phyloP scores from a whole-genome alignment of 2,329 filamentous ascomycete species.

The Sporothrix phasma region DNA sequence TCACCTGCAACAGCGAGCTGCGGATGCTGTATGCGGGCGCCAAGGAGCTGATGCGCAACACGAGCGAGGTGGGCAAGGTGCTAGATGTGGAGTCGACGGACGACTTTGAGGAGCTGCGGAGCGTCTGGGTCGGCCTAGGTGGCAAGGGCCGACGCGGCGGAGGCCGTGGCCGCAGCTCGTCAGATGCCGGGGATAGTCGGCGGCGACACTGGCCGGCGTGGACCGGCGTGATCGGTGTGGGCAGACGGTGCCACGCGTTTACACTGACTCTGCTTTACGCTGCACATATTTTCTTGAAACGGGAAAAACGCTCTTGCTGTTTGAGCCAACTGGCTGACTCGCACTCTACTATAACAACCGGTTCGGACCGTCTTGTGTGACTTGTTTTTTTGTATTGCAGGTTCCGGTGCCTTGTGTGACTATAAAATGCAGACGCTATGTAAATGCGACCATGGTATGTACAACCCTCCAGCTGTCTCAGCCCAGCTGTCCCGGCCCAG shows the following conservation, averaged over 20 bases:
- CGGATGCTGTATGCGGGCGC: slow-evolving; percentile 94
- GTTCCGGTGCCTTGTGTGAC: background rate
- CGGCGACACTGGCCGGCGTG: background rate
- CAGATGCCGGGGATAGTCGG: background rate
- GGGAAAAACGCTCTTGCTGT: background rate
- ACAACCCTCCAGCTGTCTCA: no score
- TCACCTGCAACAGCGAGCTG: slow-evolving; percentile 76
- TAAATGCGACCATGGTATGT: background rate
- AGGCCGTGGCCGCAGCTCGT: no score
- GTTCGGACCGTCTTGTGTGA: background rate
- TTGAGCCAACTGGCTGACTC: background rate
- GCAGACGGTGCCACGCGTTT: no score
- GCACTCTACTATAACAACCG: background rate
- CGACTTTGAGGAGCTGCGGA: slow-evolving; percentile 70
- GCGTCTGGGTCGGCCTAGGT: slow-evolving; percentile 38
- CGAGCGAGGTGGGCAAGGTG: slow-evolving; percentile 77
- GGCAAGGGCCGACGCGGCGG: background rate
- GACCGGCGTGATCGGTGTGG: no score
- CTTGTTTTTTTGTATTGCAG: background rate
- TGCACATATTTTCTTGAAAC: background rate
- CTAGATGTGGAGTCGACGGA: slow-evolving; percentile 75
- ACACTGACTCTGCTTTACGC: no score
- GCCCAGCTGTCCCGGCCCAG: background rate
- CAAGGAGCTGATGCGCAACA: slow-evolving; percentile 91
- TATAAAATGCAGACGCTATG: slow-evolving; percentile 1